phyloP scores from a whole-genome alignment of 1,139 yeast genomes.

The Eremothecium cymbalariae region DNA sequence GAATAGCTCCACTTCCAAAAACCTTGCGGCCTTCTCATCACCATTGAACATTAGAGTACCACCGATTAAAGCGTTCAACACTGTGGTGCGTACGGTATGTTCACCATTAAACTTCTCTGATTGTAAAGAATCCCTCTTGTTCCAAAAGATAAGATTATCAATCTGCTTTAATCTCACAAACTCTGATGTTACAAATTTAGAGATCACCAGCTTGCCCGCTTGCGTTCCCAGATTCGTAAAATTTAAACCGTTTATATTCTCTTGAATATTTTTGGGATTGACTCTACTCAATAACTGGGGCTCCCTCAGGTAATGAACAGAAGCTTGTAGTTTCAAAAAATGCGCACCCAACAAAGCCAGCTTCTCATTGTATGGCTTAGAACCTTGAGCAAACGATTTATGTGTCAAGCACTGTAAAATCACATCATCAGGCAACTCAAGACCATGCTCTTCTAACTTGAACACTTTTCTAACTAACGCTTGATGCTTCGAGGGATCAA shows the following conservation, averaged over 20 bases:
- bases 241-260: slow-evolving; percentile 46
- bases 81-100: slow-evolving; percentile 53
- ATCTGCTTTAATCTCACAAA: slow-evolving; percentile 45
- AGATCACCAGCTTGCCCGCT: slow-evolving; percentile 43
- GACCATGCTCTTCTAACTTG: slow-evolving; percentile 30
- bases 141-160: slow-evolving; percentile 64
- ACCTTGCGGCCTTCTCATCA: slow-evolving; percentile 45
- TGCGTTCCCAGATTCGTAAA: slow-evolving; percentile 58
- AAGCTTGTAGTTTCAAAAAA: slow-evolving; percentile 52
- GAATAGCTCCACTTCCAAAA: slow-evolving; percentile 41
- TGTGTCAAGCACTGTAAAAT: slow-evolving; percentile 79
- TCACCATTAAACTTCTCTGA: slow-evolving; percentile 50
- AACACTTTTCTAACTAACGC: slow-evolving; percentile 25
- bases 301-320: slow-evolving; percentile 39
- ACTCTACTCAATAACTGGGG: not conserved
- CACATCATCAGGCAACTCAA: slow-evolving; percentile 30
- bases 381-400: slow-evolving; percentile 88
- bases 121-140: slow-evolving; percentile 45
- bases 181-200: slow-evolving; percentile 44
- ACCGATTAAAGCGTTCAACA: slow-evolving; percentile 70
- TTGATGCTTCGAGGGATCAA: slow-evolving; percentile 44
- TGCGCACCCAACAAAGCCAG: slow-evolving; percentile 72
- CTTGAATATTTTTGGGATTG: slow-evolving; percentile 7
- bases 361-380: slow-evolving; percentile 81
- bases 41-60: slow-evolving; percentile 72